These are phyloP conservation scores for Fusarium sp. DNA, from an alignment of 2,329 filamentous ascomycete genomes.

Conservation along the genomic window DNA sequence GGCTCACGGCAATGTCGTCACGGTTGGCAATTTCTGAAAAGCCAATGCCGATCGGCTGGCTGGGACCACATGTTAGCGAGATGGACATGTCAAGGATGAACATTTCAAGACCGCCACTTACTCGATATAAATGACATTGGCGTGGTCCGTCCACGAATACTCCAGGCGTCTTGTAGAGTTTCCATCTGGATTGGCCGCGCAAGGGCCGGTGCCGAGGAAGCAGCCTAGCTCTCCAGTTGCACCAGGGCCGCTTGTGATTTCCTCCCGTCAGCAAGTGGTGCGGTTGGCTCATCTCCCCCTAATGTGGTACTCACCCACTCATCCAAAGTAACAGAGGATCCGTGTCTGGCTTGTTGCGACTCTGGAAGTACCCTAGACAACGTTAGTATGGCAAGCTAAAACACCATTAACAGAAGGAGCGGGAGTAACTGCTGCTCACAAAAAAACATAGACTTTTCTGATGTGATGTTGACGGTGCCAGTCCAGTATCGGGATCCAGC, in stretches of 20 bases:
- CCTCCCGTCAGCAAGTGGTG: not conserved
- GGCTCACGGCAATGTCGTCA: constrained; percentile 12
- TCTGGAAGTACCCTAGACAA: constrained; percentile 33
- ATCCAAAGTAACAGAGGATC: constrained; percentile 33
- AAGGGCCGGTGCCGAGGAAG: constrained; percentile 30
- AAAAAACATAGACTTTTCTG: not conserved
- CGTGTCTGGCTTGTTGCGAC: constrained; percentile 14
- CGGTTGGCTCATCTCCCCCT: too few relatives aligned
- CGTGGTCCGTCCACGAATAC: constrained; percentile 27
- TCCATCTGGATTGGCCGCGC: constrained; percentile 15
- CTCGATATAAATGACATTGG: constrained; percentile 30
- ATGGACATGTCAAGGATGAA: not conserved
- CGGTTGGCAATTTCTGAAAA: constrained; percentile 31
- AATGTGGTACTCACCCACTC: constrained; percentile 22
- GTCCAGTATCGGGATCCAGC: not conserved
- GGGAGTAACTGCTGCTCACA: not conserved
- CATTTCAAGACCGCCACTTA: not conserved
- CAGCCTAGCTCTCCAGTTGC: constrained; percentile 27
- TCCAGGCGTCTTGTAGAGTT: constrained; percentile 17
- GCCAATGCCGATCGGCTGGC: constrained; percentile 29
- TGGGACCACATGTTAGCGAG: not conserved
- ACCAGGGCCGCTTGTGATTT: constrained; percentile 9
- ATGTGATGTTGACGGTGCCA: not conserved
- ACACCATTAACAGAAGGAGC: not conserved
- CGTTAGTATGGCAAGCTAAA: not conserved